Evolutionary conservation across 768 basidiomycete species (phyloP), one percentile per base, ranked within the genome.

Genomic region (Podaxis mareebaensis): DNA sequence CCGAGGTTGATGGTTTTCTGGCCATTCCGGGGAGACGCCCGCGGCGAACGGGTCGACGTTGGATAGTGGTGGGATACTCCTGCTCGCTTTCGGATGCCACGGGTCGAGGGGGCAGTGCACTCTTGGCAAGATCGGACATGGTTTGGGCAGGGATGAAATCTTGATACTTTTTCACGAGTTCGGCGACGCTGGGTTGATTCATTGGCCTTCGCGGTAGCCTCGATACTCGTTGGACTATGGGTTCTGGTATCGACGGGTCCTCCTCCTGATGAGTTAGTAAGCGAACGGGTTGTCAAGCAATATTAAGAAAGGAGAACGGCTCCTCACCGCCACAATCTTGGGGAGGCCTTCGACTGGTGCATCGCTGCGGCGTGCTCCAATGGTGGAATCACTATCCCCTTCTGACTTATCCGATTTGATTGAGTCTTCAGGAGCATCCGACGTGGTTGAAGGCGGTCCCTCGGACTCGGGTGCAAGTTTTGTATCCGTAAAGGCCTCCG

Each of bases 301-400:
- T 33, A 17, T 39, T 11, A 28, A 46, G 44, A 59, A 64, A 17
- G 20, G 44, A n/a, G n/a, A 20, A 33, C 33, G 8, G 33, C 33
- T 39, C 69, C 57, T 58, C 57, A 49, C 59, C 22, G 28, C 49
- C 38, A 7, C 33, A 40, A 48, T 28, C 51, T 59, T 38, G 22
- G 49, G 60, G n/a, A 53, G 53, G 22, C 64, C 60, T 40, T 65
- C 68, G 28, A 69, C 57, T 5, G 65, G 46, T 60, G 61, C 66
- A 24, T 77, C 73, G 42, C 79, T 76, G 61, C 76, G 74, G 12
- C 70, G 71, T 2, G 86, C 91, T 22, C 87, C 91, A 55, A 95
- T 93, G 1, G 93, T 95, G 15, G 91, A 93, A 70, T 95, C 93
- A 68, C 90, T 93, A 49, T 93, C 93, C 2, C 83, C 78, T 66